phyloP scores from a whole-genome alignment of 768 basidiomycete species.

The Leccinellum albellum region DNA sequence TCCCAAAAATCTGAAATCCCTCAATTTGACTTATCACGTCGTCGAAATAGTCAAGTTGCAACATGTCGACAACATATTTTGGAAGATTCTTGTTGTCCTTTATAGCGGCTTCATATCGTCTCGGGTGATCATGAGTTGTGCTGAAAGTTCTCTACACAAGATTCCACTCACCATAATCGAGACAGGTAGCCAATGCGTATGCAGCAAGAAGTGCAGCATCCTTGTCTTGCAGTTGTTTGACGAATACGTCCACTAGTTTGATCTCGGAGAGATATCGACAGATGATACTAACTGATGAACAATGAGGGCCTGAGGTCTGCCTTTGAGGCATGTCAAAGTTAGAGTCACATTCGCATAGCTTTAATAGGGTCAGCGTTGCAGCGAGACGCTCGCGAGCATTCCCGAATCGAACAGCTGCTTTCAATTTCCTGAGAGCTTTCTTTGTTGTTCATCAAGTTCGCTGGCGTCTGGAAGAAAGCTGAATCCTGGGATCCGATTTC shows the following conservation, averaged over 20 bases:
- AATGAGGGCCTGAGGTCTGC: neutral
- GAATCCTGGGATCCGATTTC: neutral
- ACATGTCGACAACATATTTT: constrained; percentile 19
- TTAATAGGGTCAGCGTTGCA: constrained; percentile 23
- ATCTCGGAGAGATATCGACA: constrained; percentile 8
- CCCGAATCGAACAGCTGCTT: neutral
- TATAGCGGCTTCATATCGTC: constrained; percentile 14
- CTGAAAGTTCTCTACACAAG: neutral
- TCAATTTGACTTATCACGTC: constrained; percentile 21
- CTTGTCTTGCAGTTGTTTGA: constrained; percentile 17
- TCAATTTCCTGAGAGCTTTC: constrained; percentile 14
- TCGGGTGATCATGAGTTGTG: neutral
- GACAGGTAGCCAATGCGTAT: constrained; percentile 17
- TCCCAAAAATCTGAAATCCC: constrained; percentile 23
- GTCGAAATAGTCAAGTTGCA: constrained; percentile 23
- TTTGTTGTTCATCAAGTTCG: neutral
- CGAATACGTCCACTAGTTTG: constrained; percentile 5
- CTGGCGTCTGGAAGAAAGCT: constrained; percentile 2
- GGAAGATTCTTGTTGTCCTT: constrained; percentile 7
- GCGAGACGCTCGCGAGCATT: constrained; percentile 16
- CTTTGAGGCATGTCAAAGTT: neutral
- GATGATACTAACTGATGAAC: constrained; percentile 5
- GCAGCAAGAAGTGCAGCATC: constrained; percentile 19
- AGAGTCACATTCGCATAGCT: constrained; percentile 19
- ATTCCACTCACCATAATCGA: constrained; percentile 13